These are phyloP conservation scores for Metschnikowia santaceciliae DNA, from an alignment of 805 yeast species.

Conservation along the genomic window DNA sequence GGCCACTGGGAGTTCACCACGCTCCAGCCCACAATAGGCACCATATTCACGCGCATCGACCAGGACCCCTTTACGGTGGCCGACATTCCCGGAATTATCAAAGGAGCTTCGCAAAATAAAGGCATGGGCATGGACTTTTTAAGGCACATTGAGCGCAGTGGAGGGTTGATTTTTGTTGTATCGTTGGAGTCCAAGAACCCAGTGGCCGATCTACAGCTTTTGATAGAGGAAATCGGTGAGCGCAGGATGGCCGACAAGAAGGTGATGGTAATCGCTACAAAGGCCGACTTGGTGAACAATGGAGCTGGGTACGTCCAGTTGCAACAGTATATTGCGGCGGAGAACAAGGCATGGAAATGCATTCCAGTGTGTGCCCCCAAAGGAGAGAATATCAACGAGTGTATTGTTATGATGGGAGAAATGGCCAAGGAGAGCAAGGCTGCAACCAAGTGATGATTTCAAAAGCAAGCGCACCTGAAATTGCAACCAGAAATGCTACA, in stretches of 20 bases:
- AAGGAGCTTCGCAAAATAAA: constrained; percentile 78
- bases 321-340: constrained; percentile 36
- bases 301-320: constrained; percentile 46
- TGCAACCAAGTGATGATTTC: neutral
- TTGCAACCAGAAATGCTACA: neutral
- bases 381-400: constrained; percentile 66
- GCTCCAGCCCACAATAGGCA: constrained; percentile 86
- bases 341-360: constrained; percentile 53
- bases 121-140: constrained; percentile 95
- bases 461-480: no score
- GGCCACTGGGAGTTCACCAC: constrained; percentile 99
- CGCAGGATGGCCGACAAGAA: constrained; percentile 57
- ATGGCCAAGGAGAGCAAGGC: constrained; percentile 19
- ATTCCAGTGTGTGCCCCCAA: constrained; percentile 82
- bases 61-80: constrained; percentile 83
- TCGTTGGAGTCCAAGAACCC: constrained; percentile 71
- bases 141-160: constrained; percentile 88
- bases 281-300: constrained; percentile 72
- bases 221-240: constrained; percentile 69
- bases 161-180: constrained; percentile 83
- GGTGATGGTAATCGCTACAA: constrained; percentile 82
- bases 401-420: constrained; percentile 70
- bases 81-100: constrained; percentile 93
- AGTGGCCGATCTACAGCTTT: constrained; percentile 54
- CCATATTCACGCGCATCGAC: constrained; percentile 64